Evolutionary conservation across 2,329 filamentous ascomycete genomes (phyloP).

Genomic region (Truncatella angustata): DNA sequence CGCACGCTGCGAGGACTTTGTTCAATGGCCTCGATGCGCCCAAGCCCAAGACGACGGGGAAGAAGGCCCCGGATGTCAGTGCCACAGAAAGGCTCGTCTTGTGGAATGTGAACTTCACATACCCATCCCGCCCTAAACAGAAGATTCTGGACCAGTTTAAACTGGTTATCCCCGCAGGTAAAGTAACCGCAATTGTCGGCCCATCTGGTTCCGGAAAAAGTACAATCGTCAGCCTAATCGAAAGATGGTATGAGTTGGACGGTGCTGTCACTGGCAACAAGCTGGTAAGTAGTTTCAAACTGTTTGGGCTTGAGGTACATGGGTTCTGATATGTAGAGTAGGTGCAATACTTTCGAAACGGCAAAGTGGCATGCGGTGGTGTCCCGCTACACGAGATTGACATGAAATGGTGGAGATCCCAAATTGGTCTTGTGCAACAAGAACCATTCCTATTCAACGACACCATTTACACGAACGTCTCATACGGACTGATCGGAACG

Average conservation of each 20-base stretch:
- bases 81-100: constrained; percentile 56
- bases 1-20: constrained; percentile 54
- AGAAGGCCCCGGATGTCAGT: constrained; percentile 46
- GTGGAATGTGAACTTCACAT: constrained; percentile 66
- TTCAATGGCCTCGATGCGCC: constrained; percentile 53
- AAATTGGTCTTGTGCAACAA: constrained; percentile 66
- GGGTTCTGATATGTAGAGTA: constrained; percentile 11
- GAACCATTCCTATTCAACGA: constrained; percentile 68
- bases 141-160: constrained; percentile 60
- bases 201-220: constrained; percentile 73
- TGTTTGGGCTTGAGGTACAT: not conserved
- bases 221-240: constrained; percentile 68
- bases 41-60: constrained; percentile 35
- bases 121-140: constrained; percentile 63
- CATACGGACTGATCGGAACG: constrained; percentile 53
- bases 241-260: constrained; percentile 68
- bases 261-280: constrained; percentile 36
- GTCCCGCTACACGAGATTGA: constrained; percentile 57
- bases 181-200: constrained; percentile 71
- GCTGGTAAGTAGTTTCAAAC: constrained; percentile 17
- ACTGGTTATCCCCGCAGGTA: constrained; percentile 60
- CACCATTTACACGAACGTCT: constrained; percentile 62
- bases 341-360: constrained; percentile 36
- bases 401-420: constrained; percentile 60
- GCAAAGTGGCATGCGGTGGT: constrained; percentile 51